Conservation (phyloP, 352 stramenopile species). For the Pythium folliculosum region DNA sequence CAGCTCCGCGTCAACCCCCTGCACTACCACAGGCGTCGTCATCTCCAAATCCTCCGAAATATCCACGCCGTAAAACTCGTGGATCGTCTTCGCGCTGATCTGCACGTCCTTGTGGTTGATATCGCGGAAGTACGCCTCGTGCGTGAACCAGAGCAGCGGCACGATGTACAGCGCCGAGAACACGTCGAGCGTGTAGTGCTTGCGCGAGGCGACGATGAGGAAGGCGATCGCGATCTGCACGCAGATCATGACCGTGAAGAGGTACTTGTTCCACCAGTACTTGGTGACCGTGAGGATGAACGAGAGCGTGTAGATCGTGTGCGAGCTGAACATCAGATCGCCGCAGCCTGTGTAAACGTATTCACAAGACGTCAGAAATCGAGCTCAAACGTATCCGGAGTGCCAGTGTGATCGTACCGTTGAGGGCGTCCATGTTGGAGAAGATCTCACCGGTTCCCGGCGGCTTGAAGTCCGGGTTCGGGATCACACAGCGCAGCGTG, state of each 20-base stretch:
- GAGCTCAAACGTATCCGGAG: background rate
- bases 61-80: slow-evolving; percentile 65
- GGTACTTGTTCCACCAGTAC: slow-evolving; percentile 84
- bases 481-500: slow-evolving; percentile 49
- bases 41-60: slow-evolving; percentile 22
- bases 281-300: slow-evolving; percentile 86
- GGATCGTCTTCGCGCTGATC: slow-evolving; percentile 61
- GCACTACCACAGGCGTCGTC: background rate
- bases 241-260: slow-evolving; percentile 71
- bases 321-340: slow-evolving; percentile 92
- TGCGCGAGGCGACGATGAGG: slow-evolving; percentile 86
- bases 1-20: slow-evolving; percentile 1
- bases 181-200: slow-evolving; percentile 92
- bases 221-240: slow-evolving; percentile 85
- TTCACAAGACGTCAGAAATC: background rate
- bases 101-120: slow-evolving; percentile 81
- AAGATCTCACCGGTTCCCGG: slow-evolving; percentile 55
- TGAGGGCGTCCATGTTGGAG: slow-evolving; percentile 74
- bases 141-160: slow-evolving; percentile 80
- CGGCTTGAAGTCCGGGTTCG: slow-evolving; percentile 78
- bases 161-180: slow-evolving; percentile 89
- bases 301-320: slow-evolving; percentile 92
- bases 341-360: slow-evolving; percentile 55
- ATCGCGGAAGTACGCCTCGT: slow-evolving; percentile 79
- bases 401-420: slow-evolving; percentile 29